Evolutionary conservation across 2,329 filamentous ascomycete species (phyloP).

Genomic region (Arthrinium puccinioides): DNA sequence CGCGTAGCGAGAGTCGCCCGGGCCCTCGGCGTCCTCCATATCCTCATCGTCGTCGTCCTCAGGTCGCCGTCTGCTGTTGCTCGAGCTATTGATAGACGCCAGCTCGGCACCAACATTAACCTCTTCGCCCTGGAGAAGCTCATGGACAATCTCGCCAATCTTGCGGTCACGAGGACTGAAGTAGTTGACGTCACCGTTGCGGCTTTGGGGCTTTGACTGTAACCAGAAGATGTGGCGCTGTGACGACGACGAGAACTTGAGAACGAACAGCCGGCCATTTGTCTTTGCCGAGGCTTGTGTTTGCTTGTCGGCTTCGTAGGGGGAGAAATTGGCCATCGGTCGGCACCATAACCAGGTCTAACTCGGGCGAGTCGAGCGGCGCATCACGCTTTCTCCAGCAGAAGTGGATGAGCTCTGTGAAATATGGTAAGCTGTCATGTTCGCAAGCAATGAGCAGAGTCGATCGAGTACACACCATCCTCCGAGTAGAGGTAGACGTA

Average conservation of each 20-base stretch:
- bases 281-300: constrained; percentile 55
- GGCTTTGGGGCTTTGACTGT: constrained; percentile 78
- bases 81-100: constrained; percentile 48
- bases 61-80: constrained; percentile 33
- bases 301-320: constrained; percentile 59
- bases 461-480: constrained; percentile 56
- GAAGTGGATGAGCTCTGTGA: constrained; percentile 82
- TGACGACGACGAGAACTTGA: constrained; percentile 91
- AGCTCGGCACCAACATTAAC: constrained; percentile 72
- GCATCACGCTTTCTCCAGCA: constrained; percentile 85
- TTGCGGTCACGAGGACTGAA: constrained; percentile 82
- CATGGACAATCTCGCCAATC: constrained; percentile 81
- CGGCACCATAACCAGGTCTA: constrained; percentile 92
- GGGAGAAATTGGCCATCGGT: constrained; percentile 79
- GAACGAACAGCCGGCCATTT: constrained; percentile 84
- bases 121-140: constrained; percentile 80
- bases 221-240: constrained; percentile 94
- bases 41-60: constrained; percentile 66
- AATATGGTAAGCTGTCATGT: no score
- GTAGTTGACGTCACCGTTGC: constrained; percentile 61
- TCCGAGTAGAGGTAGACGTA: constrained; percentile 91
- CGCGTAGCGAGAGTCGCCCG: constrained; percentile 50
- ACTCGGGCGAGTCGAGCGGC: constrained; percentile 63
- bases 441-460: neutral
- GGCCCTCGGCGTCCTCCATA: constrained; percentile 70